Evolutionary conservation across 371 early-diverging fungal genomes (phyloP).

Genomic region (Mortierella sp.): DNA sequence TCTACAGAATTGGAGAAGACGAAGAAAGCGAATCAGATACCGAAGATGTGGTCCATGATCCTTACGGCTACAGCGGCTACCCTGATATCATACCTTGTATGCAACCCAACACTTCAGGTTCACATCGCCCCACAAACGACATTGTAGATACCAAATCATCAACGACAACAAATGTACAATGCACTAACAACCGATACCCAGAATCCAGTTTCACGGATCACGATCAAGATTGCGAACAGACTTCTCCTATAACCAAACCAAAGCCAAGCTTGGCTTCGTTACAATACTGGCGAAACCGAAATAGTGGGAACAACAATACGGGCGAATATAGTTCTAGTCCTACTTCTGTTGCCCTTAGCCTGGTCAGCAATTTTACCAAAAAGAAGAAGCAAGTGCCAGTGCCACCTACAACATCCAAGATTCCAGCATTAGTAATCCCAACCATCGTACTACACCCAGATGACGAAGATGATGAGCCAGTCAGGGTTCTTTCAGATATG

Average conservation of each 20-base stretch:
- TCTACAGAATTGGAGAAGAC: neutral
- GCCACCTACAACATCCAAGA: neutral
- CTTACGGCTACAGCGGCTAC: neutral
- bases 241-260: neutral
- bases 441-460: slow-evolving; percentile 53
- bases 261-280: neutral
- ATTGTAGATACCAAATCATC: slow-evolving; percentile 1
- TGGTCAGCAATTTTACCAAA: slow-evolving; percentile 26
- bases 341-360: neutral
- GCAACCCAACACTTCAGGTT: neutral
- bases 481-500: slow-evolving; percentile 31
- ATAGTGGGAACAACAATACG: neutral
- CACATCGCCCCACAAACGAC: neutral
- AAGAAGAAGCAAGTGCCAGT: slow-evolving; percentile 11
- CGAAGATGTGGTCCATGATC: neutral
- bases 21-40: neutral
- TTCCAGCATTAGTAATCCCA: slow-evolving; percentile 19
- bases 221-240: neutral
- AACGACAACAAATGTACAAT: neutral
- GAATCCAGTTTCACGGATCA: neutral
- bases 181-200: neutral
- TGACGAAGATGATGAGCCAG: slow-evolving; percentile 45
- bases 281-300: neutral
- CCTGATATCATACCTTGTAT: neutral
- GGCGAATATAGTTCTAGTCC: neutral